phyloP scores from a whole-genome alignment of 768 basidiomycete species.

The Lentinula aciculospora region DNA sequence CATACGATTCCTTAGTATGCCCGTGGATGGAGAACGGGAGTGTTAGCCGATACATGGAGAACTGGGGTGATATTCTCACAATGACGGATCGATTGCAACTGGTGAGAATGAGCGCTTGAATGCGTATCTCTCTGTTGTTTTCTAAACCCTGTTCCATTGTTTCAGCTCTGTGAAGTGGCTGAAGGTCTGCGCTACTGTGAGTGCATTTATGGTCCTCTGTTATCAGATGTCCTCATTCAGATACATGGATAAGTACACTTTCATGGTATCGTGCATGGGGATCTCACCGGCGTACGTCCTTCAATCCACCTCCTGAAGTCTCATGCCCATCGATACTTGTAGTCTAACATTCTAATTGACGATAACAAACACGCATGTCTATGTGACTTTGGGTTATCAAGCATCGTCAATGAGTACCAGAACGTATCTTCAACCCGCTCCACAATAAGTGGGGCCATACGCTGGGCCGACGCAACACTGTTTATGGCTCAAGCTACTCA shows the following conservation, averaged over 20 bases:
- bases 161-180: conserved; percentile 31
- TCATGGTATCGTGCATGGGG: conserved; percentile 34
- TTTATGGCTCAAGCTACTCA: conserved; percentile 18
- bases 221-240: neutral
- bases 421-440: conserved; percentile 25
- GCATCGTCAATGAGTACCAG: conserved; percentile 27
- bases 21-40: conserved; percentile 36
- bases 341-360: conserved; percentile 44
- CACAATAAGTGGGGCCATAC: conserved; percentile 36
- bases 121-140: neutral
- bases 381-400: conserved; percentile 43
- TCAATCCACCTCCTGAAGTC: neutral
- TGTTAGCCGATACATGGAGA: conserved; percentile 30
- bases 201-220: conserved; percentile 7
- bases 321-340: neutral
- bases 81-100: conserved; percentile 28
- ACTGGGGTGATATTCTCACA: conserved; percentile 27
- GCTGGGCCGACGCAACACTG: conserved; percentile 41
- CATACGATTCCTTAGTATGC: conserved; percentile 31
- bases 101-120: too few relatives aligned
- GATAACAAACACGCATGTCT: conserved; percentile 34
- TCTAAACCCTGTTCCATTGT: neutral
- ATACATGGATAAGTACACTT: conserved; percentile 25
- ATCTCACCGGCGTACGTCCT: conserved; percentile 32
- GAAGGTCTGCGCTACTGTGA: conserved; percentile 33